Evolutionary conservation across 2,329 filamentous ascomycete genomes (phyloP).

Genomic region (Trichophyton equinum): DNA sequence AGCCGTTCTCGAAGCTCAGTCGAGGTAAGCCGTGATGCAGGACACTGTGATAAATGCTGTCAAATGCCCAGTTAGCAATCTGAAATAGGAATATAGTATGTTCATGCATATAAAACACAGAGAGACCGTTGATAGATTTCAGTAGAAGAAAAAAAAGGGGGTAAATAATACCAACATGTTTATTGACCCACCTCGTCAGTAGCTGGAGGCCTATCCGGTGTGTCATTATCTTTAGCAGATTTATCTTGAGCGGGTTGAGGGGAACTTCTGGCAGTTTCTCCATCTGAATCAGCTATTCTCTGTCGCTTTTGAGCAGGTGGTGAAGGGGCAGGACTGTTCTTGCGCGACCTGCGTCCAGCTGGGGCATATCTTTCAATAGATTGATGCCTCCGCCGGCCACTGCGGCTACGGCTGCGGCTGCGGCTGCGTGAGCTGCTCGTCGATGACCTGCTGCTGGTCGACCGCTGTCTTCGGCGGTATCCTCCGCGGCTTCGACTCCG

Average conservation of each 20-base stretch:
- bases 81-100: neutral
- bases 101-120: neutral
- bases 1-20: constrained; percentile 28
- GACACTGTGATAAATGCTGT: constrained; percentile 5
- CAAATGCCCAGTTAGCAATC: neutral
- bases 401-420: constrained; percentile 19
- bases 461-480: constrained; percentile 18
- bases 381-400: constrained; percentile 31
- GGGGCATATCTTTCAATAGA: constrained; percentile 37
- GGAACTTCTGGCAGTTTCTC: constrained; percentile 18
- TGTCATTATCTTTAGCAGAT: constrained; percentile 5
- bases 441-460: constrained; percentile 20
- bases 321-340: constrained; percentile 31
- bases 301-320: constrained; percentile 32
- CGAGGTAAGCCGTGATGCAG: constrained; percentile 18
- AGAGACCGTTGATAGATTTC: neutral
- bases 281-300: constrained; percentile 29
- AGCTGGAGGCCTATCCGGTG: constrained; percentile 7
- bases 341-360: constrained; percentile 29
- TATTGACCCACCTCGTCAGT: constrained; percentile 24
- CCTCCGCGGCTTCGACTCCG: constrained; percentile 13
- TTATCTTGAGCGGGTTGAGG: constrained; percentile 15
- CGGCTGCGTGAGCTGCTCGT: constrained; percentile 21
- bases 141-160: neutral
- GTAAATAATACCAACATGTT: neutral